These are phyloP conservation scores for Solanum hybrid DNA, from an alignment of 305 asterid species.

Conservation along the genomic window DNA sequence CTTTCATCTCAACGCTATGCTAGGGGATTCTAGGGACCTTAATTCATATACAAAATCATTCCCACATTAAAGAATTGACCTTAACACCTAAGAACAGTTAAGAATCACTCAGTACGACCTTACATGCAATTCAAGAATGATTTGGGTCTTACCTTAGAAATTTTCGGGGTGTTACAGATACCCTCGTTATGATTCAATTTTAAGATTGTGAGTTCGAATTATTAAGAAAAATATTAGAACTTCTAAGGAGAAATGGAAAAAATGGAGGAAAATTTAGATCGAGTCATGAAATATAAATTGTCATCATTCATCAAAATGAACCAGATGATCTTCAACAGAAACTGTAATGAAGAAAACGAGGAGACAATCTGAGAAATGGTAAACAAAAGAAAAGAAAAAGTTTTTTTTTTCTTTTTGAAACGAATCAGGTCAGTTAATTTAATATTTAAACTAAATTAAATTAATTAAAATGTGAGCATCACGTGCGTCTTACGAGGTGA, in stretches of 20 bases:
- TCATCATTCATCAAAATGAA: not conserved
- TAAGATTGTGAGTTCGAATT: not conserved
- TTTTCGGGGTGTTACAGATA: too few species aligned
- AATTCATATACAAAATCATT: not conserved
- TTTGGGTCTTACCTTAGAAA: not conserved
- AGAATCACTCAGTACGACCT: not conserved
- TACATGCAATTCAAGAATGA: not conserved
- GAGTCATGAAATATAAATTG: not conserved
- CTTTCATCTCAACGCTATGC: not conserved
- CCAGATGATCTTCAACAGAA: not conserved
- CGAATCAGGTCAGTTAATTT: too few species aligned
- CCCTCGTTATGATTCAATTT: not conserved
- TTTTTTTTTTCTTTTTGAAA: too few species aligned
- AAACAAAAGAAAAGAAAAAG: too few species aligned
- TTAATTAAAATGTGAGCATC: too few species aligned
- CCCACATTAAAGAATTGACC: not conserved
- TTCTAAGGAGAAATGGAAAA: not conserved
- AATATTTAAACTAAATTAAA: too few species aligned
- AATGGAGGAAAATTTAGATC: not conserved
- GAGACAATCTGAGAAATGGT: not conserved
- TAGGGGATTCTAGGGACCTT: not conserved
- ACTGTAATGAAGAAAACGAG: not conserved
- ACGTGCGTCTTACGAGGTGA: not conserved
- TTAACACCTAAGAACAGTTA: not conserved
- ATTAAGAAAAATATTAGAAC: not conserved